Evolutionary conservation across 2,329 filamentous ascomycete genomes (phyloP), one percentile per base, ranked within the genome.

Genomic region (Diaporthe vexans): DNA sequence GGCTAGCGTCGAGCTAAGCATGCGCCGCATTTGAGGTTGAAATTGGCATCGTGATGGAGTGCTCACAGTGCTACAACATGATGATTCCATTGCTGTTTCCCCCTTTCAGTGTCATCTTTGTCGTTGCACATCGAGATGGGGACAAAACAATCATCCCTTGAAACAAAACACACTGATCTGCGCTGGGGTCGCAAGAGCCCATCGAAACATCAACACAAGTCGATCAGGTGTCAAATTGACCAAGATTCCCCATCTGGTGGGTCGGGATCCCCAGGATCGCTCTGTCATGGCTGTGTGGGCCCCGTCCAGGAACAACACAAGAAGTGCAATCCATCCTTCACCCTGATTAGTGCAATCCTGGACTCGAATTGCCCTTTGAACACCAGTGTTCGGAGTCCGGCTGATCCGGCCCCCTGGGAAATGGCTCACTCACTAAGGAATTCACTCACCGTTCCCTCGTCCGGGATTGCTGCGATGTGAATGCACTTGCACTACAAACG

Each of bases 201-300:
- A 26, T 24, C 59, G 59, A 63, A 63, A 46, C 40, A 63, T 63
- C 9, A 6, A 24, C 40, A 46, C 9, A 48, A 63, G 61, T 51
- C 43, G 61, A 67, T 67, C 61, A 67, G 46, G 63, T 52, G 63
- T 67, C 63, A 54, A 37, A 26, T 67, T 67, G 63, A 67, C 52
- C 63, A 67, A 52, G 46, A 67, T 17, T 67, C 29, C 63, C 63
- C 29, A 48, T 33, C 63, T 2, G 29, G 63, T 67, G 63, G 63
- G 63, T 13, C 61, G 24, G 33, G n/a, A 35, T 24, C 63, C 63
- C 46, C 63, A 67, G 46, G 29, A 67, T 67, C 46, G 63, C 29
- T 52, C n/a, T 37, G 29, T 6, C 48, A 67, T 24, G 29, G 9
- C 29, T 11, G 11, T 35, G 61, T 21, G 61, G 43, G 46, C 19